These are phyloP conservation scores for Talaromyces albobiverticillius DNA, from an alignment of 2,329 filamentous ascomycete species.

Conservation along the genomic window DNA sequence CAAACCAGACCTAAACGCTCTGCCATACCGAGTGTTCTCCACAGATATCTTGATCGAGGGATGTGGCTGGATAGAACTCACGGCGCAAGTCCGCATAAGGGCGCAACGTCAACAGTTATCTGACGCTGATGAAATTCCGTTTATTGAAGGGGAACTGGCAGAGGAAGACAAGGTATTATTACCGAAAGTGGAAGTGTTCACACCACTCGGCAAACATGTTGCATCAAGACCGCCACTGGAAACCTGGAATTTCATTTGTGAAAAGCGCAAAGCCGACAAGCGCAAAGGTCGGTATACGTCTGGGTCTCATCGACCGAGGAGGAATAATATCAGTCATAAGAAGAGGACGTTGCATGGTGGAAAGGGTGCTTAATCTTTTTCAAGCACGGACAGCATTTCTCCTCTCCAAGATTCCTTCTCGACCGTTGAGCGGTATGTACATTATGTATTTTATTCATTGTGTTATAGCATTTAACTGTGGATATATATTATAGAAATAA, in stretches of 20 bases:
- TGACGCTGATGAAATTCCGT: not conserved
- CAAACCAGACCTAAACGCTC: slow-evolving; percentile 27
- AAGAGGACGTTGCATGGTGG: slow-evolving; percentile 20
- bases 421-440: too few relatives aligned
- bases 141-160: too few relatives aligned
- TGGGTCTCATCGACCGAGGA: slow-evolving; percentile 16
- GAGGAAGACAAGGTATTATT: slow-evolving; percentile 39
- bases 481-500: too few relatives aligned
- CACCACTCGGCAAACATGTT: slow-evolving; percentile 78
- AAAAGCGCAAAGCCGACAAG: slow-evolving; percentile 30
- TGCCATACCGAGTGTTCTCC: slow-evolving; percentile 78
- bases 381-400: too few relatives aligned
- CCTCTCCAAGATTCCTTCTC: too few relatives aligned
- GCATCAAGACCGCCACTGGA: slow-evolving; percentile 40
- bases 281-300: slow-evolving; percentile 20
- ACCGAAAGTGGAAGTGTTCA: slow-evolving; percentile 80
- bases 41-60: slow-evolving; percentile 88
- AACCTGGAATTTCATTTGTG: slow-evolving; percentile 31
- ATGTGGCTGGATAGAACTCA: slow-evolving; percentile 88
- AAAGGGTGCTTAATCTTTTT: slow-evolving; percentile 10
- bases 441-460: too few relatives aligned
- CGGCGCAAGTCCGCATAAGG: slow-evolving; percentile 68
- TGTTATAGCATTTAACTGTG: too few relatives aligned
- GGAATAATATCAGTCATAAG: slow-evolving; percentile 24
- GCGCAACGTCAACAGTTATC: not conserved